phyloP scores from a whole-genome alignment of 2,329 filamentous ascomycete species.

The Pseudogymnoascus sp. region DNA sequence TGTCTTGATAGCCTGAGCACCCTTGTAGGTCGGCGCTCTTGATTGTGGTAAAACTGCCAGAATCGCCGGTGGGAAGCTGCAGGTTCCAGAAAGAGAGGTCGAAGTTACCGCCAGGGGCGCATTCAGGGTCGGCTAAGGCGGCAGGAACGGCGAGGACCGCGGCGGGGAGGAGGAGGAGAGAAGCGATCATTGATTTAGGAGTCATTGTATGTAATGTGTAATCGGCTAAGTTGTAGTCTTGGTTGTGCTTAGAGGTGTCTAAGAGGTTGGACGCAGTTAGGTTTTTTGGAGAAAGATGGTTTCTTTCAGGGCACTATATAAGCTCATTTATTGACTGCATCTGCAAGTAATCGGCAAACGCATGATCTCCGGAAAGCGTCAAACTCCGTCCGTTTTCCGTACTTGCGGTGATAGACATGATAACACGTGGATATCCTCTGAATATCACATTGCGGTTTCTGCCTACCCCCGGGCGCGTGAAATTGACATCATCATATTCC shows the following conservation, averaged over 20 bases:
- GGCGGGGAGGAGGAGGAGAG: neutral
- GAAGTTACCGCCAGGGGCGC: conserved; percentile 23
- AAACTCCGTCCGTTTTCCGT: neutral
- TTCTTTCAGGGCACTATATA: neutral
- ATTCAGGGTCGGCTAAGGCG: conserved; percentile 22
- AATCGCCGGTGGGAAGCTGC: neutral
- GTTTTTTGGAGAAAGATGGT: neutral
- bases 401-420: neutral
- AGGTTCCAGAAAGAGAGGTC: conserved; percentile 7
- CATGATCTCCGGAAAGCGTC: neutral
- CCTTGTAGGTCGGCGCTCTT: conserved; percentile 1
- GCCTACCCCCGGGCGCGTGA: neutral
- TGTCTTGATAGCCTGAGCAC: neutral
- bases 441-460: neutral
- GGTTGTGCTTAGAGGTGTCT: neutral
- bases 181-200: neutral
- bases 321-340: neutral
- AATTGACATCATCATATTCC: neutral
- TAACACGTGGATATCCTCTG: neutral
- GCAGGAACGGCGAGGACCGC: neutral
- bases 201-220: neutral
- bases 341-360: neutral
- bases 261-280: neutral
- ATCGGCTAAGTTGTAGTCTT: neutral
- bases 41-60: neutral